Conservation (phyloP, 1,284 basidiomycete species). For the Puccinia novopanici region DNA sequence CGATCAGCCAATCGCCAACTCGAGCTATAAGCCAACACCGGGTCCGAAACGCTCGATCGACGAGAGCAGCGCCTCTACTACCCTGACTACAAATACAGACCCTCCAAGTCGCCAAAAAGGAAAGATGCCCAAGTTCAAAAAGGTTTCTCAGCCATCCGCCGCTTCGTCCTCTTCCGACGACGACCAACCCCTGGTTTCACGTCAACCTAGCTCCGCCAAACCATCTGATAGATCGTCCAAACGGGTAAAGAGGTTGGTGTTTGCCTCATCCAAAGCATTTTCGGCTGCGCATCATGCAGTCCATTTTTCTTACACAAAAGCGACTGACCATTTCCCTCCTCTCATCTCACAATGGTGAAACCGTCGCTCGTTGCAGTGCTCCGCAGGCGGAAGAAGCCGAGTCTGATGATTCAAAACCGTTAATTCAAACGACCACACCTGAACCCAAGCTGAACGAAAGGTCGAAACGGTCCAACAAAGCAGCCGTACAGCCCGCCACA, state of each 20-base stretch:
- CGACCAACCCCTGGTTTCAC: conserved; percentile 36
- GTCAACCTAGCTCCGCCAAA: neutral
- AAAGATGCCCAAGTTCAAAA: neutral
- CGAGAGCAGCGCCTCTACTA: conserved; percentile 39
- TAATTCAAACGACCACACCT: neutral
- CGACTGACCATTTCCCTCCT: too few species aligned
- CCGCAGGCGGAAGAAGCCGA: neutral
- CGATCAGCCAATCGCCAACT: conserved; percentile 32
- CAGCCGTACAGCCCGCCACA: neutral
- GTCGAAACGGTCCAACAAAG: neutral
- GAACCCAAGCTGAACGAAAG: neutral
- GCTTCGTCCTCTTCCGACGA: conserved; percentile 23
- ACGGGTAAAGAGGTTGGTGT: neutral
- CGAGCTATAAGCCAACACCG: conserved; percentile 14
- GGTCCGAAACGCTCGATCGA: conserved; percentile 30
- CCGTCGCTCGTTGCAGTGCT: neutral
- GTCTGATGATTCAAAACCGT: conserved; percentile 18
- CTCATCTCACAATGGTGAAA: too few species aligned
- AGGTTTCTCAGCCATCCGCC: neutral
- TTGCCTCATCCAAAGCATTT: too few species aligned
- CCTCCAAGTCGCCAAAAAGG: neutral
- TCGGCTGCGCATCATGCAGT: neutral
- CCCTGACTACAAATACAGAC: conserved; percentile 23
- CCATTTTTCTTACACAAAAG: neutral
- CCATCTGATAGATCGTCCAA: neutral